These are phyloP conservation scores for Ligustrum vulgare DNA, from an alignment of 257 asterid species.

Conservation along the genomic window DNA sequence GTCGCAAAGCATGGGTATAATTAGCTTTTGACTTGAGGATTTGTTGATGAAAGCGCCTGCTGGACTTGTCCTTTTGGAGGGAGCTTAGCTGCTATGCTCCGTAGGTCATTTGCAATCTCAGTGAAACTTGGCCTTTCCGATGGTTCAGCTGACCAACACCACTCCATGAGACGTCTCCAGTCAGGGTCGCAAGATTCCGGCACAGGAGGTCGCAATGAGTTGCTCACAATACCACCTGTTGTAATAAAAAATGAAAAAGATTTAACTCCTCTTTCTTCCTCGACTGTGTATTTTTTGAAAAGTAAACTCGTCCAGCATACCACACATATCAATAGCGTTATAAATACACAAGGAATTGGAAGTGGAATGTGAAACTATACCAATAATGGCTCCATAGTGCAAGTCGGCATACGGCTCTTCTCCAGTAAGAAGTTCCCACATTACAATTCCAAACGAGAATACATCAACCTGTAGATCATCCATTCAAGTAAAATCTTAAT, in stretches of 20 bases:
- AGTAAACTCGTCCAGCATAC: neutral
- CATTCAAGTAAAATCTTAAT: neutral
- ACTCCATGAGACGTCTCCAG: constrained; percentile 87
- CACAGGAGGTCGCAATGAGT: constrained; percentile 83
- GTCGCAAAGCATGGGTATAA: neutral
- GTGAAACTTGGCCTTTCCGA: constrained; percentile 85
- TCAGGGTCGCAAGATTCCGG: constrained; percentile 77
- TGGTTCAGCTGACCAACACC: constrained; percentile 94
- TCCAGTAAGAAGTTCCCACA: constrained; percentile 99
- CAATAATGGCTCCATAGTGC: constrained; percentile 96
- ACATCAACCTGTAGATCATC: constrained; percentile 72
- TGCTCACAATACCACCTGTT: constrained; percentile 94
- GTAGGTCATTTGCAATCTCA: constrained; percentile 66
- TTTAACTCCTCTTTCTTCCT: neutral
- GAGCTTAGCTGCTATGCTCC: constrained; percentile 71
- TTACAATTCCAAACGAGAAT: constrained; percentile 88
- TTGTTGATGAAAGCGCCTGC: constrained; percentile 38
- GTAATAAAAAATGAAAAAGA: neutral
- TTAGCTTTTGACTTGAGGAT: constrained; percentile 52
- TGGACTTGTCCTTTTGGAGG: constrained; percentile 64
- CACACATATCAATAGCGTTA: neutral
- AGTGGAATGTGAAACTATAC: constrained; percentile 32
- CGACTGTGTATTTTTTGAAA: neutral
- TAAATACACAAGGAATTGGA: neutral
- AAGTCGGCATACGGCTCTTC: constrained; percentile 93